phyloP scores from a whole-genome alignment of 2,329 filamentous ascomycete species.

The Berkeleyomyces rouxiae region DNA sequence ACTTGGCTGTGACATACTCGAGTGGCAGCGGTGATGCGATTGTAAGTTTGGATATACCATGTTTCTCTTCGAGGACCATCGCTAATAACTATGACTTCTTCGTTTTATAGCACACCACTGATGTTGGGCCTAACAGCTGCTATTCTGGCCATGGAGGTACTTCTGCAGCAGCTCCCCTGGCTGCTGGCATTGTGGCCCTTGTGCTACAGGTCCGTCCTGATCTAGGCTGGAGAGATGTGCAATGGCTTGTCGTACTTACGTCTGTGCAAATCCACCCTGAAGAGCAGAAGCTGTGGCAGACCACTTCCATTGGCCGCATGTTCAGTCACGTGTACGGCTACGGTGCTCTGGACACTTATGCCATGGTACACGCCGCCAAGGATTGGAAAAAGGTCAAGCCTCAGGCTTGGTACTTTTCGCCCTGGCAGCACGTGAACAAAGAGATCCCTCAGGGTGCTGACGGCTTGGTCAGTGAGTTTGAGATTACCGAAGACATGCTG shows the following conservation, averaged over 20 bases:
- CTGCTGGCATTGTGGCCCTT: conserved; percentile 80
- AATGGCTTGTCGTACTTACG: conserved; percentile 75
- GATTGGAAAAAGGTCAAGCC: conserved; percentile 80
- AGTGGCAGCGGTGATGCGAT: conserved; percentile 80
- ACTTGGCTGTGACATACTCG: conserved; percentile 91
- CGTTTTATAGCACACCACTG: conserved; percentile 59
- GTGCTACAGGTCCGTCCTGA: conserved; percentile 74
- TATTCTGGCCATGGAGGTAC: conserved; percentile 78
- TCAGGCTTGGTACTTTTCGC: conserved; percentile 85
- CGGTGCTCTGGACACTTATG: conserved; percentile 81
- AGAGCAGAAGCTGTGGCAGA: conserved; percentile 55
- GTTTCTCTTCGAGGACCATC: not conserved
- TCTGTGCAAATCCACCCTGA: conserved; percentile 66
- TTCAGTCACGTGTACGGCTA: conserved; percentile 94
- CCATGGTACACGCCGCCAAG: conserved; percentile 71
- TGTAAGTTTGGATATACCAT: conserved; percentile 25
- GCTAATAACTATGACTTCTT: conserved; percentile 7
- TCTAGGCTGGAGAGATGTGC: conserved; percentile 82
- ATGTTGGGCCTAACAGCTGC: conserved; percentile 71
- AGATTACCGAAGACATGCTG: conserved; percentile 68
- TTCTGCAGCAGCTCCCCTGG: conserved; percentile 84
- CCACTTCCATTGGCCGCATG: conserved; percentile 62
- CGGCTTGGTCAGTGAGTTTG: conserved; percentile 64
- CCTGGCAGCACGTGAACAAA: conserved; percentile 82
- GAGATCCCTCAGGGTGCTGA: conserved; percentile 68